Base-by-base conservation (phyloP, 257 asterid species). In the Cinchona pubescens region DNA sequence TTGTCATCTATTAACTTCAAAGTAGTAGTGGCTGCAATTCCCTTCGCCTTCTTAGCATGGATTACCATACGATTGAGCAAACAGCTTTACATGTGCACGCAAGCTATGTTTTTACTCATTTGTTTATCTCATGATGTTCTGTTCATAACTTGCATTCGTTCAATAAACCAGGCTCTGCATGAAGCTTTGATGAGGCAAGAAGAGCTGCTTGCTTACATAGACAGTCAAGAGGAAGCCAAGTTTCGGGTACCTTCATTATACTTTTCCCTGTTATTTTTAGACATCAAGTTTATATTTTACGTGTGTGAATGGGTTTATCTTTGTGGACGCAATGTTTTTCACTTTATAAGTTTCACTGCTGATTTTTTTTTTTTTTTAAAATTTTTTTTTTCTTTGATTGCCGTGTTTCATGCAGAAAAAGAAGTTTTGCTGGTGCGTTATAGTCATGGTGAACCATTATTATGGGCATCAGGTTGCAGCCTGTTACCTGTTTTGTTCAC, bases 171-270 rank as follows among this genome's bases (percentile, higher is more conserved):
- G 99, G 98, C 99, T 79, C 83, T 92, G 77, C 87, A 92, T 49
- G 98, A 92, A 82, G 96, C 98, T 69, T 80, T 91, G 83, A 91
- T 92, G 99, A 94, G 89, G 86, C 99, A 94, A 81, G 99, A 92
- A 81, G 99, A 92, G 76, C 87, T 94, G 76, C 97, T 95, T 55
- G 98, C 99, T 63, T 92, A 91, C 73, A 90, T 95, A 29, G 99
- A 95, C 78, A 79, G 92, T 48, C 96, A 90, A 85, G 93, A 89
- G 83, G 95, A 82, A 46, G 96, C 97, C 83, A 88, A 86, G 76
- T 88, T 61, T 75, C 87, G 83, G 93, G 98, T 87, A 73, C 85
- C 92, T 78, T 75, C 73, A 53, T 53, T 25, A 27, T 1, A 8
- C n/a, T 62, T 13, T 63, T 59, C 19, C 5, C 46, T 38, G 34